Evolutionary conservation across 345 rosid genomes (phyloP).

Genomic region (Euphorbia peplus): DNA sequence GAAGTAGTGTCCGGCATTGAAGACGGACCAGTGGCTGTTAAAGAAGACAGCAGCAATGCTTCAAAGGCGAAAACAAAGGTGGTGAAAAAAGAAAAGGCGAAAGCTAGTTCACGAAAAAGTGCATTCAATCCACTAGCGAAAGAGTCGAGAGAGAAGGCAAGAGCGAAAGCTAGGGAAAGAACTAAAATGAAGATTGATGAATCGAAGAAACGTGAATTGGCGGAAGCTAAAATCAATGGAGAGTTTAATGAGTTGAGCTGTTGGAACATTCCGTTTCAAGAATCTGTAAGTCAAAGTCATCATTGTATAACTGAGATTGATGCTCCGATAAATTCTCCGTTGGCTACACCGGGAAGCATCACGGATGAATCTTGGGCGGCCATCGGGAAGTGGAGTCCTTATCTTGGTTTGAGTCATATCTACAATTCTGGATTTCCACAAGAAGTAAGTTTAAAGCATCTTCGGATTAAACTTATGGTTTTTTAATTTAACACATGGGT

Average conservation of each 20-base stretch:
- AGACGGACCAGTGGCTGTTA: constrained; percentile 13
- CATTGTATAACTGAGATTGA: constrained; percentile 12
- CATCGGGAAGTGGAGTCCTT: constrained; percentile 35
- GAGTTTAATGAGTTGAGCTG: constrained; percentile 21
- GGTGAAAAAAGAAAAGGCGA: constrained; percentile 29
- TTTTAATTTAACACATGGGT: too few relatives aligned
- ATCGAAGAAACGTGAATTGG: too few relatives aligned
- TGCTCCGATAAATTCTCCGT: constrained; percentile 7
- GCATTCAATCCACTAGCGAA: constrained; percentile 30
- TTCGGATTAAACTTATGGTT: too few relatives aligned
- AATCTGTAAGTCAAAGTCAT: constrained; percentile 18
- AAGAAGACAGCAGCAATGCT: constrained; percentile 13
- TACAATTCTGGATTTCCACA: constrained; percentile 27
- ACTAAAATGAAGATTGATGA: constrained; percentile 43
- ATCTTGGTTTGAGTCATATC: constrained; percentile 24
- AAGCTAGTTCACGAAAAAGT: constrained; percentile 25
- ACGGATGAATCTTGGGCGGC: constrained; percentile 26
- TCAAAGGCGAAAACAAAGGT: neutral
- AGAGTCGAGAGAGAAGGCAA: constrained; percentile 56
- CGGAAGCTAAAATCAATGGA: neutral
- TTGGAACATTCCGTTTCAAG: constrained; percentile 20
- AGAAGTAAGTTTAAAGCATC: constrained; percentile 25
- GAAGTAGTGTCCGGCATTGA: constrained; percentile 36
- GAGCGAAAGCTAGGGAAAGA: constrained; percentile 71
- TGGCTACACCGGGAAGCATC: constrained; percentile 15